A percentile compares a stretch with the other conserved stretches of the same genome.
Evolutionary conservation across 2,329 filamentous ascomycete genomes (phyloP).

Genomic region (Phyllosticta capitalensis): DNA sequence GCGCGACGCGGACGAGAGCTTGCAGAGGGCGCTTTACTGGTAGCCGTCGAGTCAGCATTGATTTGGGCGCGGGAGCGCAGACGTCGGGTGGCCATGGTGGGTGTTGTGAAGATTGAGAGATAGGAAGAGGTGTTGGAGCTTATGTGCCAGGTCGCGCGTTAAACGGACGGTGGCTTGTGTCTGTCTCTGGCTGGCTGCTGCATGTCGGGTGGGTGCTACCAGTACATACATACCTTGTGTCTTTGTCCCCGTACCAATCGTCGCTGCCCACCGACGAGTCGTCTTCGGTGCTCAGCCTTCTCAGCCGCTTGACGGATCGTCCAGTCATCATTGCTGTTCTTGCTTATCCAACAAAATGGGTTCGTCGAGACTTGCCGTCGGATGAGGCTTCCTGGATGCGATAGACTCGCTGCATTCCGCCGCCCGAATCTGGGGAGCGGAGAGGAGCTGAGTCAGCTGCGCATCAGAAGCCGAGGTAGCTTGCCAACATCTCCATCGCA

Average conservation of each 20-base stretch:
- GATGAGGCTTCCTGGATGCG: background rate
- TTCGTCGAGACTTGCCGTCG: background rate
- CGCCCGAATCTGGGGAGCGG: background rate
- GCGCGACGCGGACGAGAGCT: conserved; percentile 30
- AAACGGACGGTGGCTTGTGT: conserved; percentile 6
- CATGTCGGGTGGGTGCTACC: conserved; percentile 5
- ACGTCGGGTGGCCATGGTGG: conserved; percentile 23
- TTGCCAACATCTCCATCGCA: no score
- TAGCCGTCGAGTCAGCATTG: conserved; percentile 21
- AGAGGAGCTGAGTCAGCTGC: no score
- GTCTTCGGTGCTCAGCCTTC: conserved; percentile 32
- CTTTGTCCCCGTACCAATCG: conserved; percentile 21
- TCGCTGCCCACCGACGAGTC: conserved; percentile 23
- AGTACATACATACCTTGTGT: conserved; percentile 8
- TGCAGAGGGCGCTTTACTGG: conserved; percentile 24
- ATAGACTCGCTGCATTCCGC: background rate
- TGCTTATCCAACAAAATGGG: background rate
- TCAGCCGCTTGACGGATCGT: conserved; percentile 28
- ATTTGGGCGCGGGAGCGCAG: conserved; percentile 27
- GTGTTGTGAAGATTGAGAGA: conserved; percentile 1
- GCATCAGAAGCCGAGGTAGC: no score
- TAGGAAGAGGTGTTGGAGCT: background rate
- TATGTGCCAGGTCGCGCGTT: background rate
- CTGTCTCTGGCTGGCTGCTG: background rate
- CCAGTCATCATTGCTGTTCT: background rate